Evolutionary conservation across 2,329 filamentous ascomycete genomes (phyloP).

Genomic region (Penicillium nordicum): DNA sequence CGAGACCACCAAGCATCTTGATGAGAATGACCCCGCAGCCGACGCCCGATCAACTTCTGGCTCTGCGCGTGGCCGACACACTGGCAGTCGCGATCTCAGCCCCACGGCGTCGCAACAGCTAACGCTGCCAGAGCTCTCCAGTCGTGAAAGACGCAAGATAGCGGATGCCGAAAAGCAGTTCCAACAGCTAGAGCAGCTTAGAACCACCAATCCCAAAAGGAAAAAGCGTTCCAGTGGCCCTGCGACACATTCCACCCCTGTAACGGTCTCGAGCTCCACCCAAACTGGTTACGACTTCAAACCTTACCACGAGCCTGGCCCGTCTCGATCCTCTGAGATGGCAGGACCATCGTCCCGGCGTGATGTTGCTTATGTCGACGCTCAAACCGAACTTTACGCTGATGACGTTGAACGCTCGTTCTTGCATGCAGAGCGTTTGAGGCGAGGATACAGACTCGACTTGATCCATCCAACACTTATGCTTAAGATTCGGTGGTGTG

Average conservation of each 20-base stretch:
- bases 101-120: constrained; percentile 48
- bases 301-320: constrained; percentile 32
- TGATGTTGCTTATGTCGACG: neutral
- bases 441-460: neutral
- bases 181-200: constrained; percentile 56
- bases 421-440: neutral
- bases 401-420: neutral
- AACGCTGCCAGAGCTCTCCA: constrained; percentile 53
- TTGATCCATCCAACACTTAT: neutral
- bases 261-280: constrained; percentile 31
- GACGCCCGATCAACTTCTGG: constrained; percentile 58
- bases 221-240: constrained; percentile 57
- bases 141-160: constrained; percentile 61
- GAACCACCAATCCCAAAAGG: constrained; percentile 45
- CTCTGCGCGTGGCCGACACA: constrained; percentile 52
- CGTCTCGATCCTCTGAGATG: neutral
- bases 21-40: constrained; percentile 55
- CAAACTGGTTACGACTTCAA: constrained; percentile 29
- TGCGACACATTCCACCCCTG: constrained; percentile 52
- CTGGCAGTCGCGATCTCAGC: constrained; percentile 60
- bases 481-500: neutral
- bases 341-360: neutral
- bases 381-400: neutral
- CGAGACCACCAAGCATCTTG: constrained; percentile 50
- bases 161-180: constrained; percentile 62